Percentiles rank a stretch among this genome's conserved stretches.
Conservation (phyloP, 1,284 basidiomycete genomes). For the Pseudozyma tsukubaensis region DNA sequence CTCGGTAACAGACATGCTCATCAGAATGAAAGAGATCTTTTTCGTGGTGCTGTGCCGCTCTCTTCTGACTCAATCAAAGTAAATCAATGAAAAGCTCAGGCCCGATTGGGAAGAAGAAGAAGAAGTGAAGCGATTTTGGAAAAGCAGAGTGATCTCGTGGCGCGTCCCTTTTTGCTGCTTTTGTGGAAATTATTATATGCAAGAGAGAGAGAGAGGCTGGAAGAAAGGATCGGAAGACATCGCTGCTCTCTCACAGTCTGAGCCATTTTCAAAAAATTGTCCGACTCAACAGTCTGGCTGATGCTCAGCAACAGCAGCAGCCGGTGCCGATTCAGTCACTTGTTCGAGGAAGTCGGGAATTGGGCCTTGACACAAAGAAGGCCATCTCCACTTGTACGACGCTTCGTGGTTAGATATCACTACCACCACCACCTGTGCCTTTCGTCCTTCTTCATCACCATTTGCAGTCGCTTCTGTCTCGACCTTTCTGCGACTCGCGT, state of each 20-base stretch:
- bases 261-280: conserved; percentile 23
- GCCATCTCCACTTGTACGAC: conserved; percentile 28
- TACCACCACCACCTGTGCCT: conserved; percentile 3
- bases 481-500: background rate
- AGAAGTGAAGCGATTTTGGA: too few relatives aligned
- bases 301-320: background rate
- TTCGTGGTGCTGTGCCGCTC: background rate
- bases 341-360: conserved; percentile 29
- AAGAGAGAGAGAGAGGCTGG: conserved; percentile 1
- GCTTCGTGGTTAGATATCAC: background rate
- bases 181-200: conserved; percentile 21
- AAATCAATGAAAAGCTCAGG: conserved; percentile 3
- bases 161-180: conserved; percentile 13
- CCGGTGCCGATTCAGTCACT: background rate
- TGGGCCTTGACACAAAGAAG: background rate
- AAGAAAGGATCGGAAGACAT: conserved; percentile 18
- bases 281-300: conserved; percentile 10
- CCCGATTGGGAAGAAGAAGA: background rate
- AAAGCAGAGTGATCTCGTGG: conserved; percentile 40
- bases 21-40: conserved; percentile 13
- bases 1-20: background rate
- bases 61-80: conserved; percentile 11
- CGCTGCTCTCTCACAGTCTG: conserved; percentile 2
- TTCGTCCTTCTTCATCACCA: background rate
- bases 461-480: background rate